Evolutionary conservation across 129 eudicot genomes (phyloP), one percentile per base, ranked within the genome.

Genomic region (Cynara cardunculus): DNA sequence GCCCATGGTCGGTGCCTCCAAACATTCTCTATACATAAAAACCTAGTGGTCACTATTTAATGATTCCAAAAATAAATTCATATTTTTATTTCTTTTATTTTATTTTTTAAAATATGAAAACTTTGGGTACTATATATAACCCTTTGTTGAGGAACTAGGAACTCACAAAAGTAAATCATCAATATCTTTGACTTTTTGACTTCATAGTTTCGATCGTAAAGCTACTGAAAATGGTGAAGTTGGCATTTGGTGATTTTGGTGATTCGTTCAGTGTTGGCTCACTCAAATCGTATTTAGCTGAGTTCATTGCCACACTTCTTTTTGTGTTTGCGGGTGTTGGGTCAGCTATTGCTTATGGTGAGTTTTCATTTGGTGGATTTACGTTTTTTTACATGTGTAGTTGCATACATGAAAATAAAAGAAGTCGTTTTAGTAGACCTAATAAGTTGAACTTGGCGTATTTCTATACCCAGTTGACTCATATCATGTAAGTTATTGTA

Each of bases 241-340:
- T 90, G 28, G 85, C 89, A 6, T 75, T 90, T 62, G 94, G 94
- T 30, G 87, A 88, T 84, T 31, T 87, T 53, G 94, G 90, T 72
- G 94, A 90, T 70, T 90, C 94, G 0, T 84, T 90, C 10, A 85
- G 88, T 44, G 82, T 37, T 2, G 78, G 76, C 9, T 90, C 94
- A 28, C 5, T 90, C 14, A 90, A 88, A 81, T 61, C 87, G 0
- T 90, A 90, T 25, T 68, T 90, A 39, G 91, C 94, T 37, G 94
- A 90, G 86, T 90, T 90, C 74, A 87, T 90, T 71, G 91, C 94
- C 69, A 90, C 94, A 6, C 88, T 90, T 59, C 87, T 90, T 14
- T 90, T 90, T 22, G 91, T 90, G 27, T 90, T 90, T 76, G 91
- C 94, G 12, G 91, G 91, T 44, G 94, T 90, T 74, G 94, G 94